Evolutionary conservation across 768 basidiomycete species (phyloP), one percentile per base, ranked within the genome.

Genomic region (Dictyophora rubrovolvata): DNA sequence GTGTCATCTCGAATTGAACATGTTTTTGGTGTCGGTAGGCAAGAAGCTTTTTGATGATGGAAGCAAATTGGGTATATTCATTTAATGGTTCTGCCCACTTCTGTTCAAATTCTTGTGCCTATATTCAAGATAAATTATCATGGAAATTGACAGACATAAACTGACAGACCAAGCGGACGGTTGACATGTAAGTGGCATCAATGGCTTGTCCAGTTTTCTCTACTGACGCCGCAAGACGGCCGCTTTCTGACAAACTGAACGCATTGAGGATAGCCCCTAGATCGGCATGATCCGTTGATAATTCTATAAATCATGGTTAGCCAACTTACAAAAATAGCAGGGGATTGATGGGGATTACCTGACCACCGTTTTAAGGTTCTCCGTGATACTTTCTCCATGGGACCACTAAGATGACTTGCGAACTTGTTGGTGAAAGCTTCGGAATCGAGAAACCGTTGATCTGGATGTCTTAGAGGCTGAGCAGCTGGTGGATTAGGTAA

Each of bases 181-280:
- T 96, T 6, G 90, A 88, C 72, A 97, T 82, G 70, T 93, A 97
- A 10, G 92, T 95, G 2, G 87, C 79, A 71, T 99, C 96, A 49
- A 93, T 82, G 16, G 96, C 96, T 71, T 98, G 95, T 1, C 96
- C 96, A 0, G 93, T 93, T 74, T 91, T 94, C 75, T 99, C 96
- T 62, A 98, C 82, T 9, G 95, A 89, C 59, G 79, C 71, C n/a
- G 90, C 82, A 20, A 95, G 73, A 36, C 77, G 73, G 1, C 82
- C 84, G 34, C 71, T 77, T 76, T 96, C 92, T 64, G 89, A 94
- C 62, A 96, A 74, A 69, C 93, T 93, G 69, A 91, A 96, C 0
- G 90, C 93, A 68, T 97, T 97, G 65, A 95, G 75, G 12, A 87
- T 83, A 18, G 91, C 94, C 36, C 94, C 94, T 2, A 97, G 79